Conservation (phyloP, 495 filamentous ascomycete species). For the Penicillium nucicola region DNA sequence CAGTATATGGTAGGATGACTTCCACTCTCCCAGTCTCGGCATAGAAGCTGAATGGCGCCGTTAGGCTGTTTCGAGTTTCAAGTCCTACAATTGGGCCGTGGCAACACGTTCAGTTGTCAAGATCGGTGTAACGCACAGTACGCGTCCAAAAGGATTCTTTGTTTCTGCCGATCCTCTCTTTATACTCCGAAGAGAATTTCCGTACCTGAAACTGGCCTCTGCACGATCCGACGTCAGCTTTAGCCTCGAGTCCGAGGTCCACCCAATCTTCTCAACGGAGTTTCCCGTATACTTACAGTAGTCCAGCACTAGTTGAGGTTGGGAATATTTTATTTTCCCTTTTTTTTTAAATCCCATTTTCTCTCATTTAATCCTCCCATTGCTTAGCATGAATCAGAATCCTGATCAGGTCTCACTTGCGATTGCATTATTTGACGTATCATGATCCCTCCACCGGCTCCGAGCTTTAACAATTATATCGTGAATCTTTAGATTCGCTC, state of each 20-base stretch:
- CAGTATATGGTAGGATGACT: background rate
- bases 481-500: background rate
- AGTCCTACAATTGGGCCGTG: slow-evolving; percentile 23
- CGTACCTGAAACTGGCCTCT: slow-evolving; percentile 28
- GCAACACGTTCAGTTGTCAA: slow-evolving; percentile 34
- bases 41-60: slow-evolving; percentile 24
- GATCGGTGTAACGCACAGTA: slow-evolving; percentile 10
- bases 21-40: too few relatives aligned
- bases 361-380: background rate
- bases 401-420: background rate
- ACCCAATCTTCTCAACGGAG: slow-evolving; percentile 10
- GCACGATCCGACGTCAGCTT: slow-evolving; percentile 18
- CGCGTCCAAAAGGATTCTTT: background rate
- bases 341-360: too few relatives aligned
- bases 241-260: slow-evolving; percentile 10
- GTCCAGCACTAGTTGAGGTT: background rate
- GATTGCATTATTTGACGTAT: slow-evolving; percentile 19
- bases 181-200: slow-evolving; percentile 26
- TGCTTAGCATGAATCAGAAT: slow-evolving; percentile 2
- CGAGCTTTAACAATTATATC: slow-evolving; percentile 2
- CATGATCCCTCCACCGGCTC: slow-evolving; percentile 19
- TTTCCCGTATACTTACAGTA: background rate
- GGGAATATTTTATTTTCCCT: slow-evolving; percentile 3
- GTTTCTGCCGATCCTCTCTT: slow-evolving; percentile 16
- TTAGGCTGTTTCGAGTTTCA: slow-evolving; percentile 51